A percentile compares a stretch with the other conserved stretches of the same genome.
Conservation (phyloP, 768 basidiomycete species). For the Lactifluus subvellereus region DNA sequence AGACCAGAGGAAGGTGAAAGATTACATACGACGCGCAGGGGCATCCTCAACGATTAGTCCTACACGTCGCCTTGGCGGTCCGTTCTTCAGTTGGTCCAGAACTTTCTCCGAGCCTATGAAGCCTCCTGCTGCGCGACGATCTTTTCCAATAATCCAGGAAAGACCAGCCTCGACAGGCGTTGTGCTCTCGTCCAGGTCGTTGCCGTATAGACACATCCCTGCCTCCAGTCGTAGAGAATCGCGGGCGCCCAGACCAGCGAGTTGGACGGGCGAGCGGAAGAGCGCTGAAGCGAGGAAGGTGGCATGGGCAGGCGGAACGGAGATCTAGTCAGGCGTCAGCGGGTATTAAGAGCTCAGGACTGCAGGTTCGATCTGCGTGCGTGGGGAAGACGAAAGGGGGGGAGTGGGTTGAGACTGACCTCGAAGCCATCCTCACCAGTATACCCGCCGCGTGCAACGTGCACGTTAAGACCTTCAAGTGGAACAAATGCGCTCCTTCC, state of each 20-base stretch:
- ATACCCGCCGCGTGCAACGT: conserved; percentile 92
- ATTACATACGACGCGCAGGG: conserved; percentile 70
- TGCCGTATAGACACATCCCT: conserved; percentile 94
- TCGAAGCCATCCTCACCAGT: conserved; percentile 99
- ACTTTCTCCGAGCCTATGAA: conserved; percentile 81
- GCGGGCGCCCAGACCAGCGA: conserved; percentile 87
- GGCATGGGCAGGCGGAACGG: conserved; percentile 75
- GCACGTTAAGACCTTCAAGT: conserved; percentile 71
- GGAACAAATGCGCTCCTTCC: conserved; percentile 78
- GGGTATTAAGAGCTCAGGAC: neutral
- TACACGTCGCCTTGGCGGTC: conserved; percentile 69
- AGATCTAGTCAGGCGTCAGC: conserved; percentile 52
- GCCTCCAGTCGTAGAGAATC: conserved; percentile 95
- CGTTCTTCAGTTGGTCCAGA: conserved; percentile 70
- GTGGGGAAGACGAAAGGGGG: neutral
- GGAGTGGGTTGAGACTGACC: conserved; percentile 36
- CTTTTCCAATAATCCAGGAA: conserved; percentile 91
- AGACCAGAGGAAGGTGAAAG: neutral
- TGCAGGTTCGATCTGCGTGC: neutral
- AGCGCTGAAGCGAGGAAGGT: conserved; percentile 62
- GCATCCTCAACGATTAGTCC: conserved; percentile 79
- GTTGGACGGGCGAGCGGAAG: conserved; percentile 60
- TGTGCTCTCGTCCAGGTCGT: conserved; percentile 84
- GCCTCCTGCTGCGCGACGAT: conserved; percentile 57
- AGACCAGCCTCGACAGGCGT: conserved; percentile 89